Percentiles rank a stretch among this genome's conserved stretches.
phyloP scores from a whole-genome alignment of 768 basidiomycete genomes.

The Psilocybe azurescens region DNA sequence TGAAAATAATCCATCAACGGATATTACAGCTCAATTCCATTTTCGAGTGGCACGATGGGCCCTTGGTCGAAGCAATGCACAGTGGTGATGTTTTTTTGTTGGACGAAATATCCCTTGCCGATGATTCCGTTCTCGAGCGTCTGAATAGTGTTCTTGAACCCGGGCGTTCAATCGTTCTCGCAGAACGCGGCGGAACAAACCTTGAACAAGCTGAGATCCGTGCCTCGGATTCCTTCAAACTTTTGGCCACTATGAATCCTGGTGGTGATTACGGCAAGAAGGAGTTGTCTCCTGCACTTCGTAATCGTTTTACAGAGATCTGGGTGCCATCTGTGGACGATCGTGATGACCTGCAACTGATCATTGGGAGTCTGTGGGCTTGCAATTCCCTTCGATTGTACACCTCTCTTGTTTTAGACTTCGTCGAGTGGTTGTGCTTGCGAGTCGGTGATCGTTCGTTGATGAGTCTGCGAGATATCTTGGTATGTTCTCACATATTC shows the following conservation, averaged over 20 bases:
- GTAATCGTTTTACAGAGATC: conserved; percentile 98
- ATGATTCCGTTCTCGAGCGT: conserved; percentile 97
- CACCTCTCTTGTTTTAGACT: conserved; percentile 72
- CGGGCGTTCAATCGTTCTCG: conserved; percentile 84
- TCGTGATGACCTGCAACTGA: conserved; percentile 74
- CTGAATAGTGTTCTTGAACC: conserved; percentile 98
- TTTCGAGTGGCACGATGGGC: conserved; percentile 98
- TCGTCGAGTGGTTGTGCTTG: conserved; percentile 78
- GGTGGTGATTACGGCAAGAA: conserved; percentile 99
- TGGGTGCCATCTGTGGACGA: conserved; percentile 92
- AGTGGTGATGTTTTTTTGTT: conserved; percentile 85
- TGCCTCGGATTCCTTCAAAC: conserved; percentile 77
- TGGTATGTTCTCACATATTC: conserved; percentile 54
- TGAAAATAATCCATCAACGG: conserved; percentile 49
- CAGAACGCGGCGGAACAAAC: conserved; percentile 86
- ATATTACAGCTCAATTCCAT: conserved; percentile 68
- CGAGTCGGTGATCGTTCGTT: conserved; percentile 67
- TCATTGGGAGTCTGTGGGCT: conserved; percentile 75
- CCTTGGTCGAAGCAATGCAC: conserved; percentile 92
- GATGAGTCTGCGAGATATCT: conserved; percentile 83
- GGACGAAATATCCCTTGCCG: conserved; percentile 96
- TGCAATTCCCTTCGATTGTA: conserved; percentile 54
- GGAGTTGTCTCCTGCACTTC: conserved; percentile 93
- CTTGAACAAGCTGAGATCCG: conserved; percentile 68
- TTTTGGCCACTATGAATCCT: conserved; percentile 98